Percentiles rank a stretch among this genome's conserved stretches.
These are phyloP conservation scores for Beta macrorhiza DNA, from an alignment of 179 eudicot genomes.

Conservation along the genomic window DNA sequence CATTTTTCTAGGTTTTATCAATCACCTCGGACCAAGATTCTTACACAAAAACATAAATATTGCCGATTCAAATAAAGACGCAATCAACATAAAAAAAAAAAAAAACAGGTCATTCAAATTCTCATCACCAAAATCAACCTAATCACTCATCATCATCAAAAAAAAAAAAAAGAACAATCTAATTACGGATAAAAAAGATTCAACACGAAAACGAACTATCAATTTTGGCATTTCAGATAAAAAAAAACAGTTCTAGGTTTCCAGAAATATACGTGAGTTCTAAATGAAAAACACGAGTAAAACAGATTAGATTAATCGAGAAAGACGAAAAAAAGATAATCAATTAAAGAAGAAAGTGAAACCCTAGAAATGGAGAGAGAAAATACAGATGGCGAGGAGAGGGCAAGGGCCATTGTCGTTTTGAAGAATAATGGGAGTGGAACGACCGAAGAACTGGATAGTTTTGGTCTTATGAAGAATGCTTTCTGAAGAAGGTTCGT, in stretches of 20 bases:
- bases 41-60: background rate
- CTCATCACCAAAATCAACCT: background rate
- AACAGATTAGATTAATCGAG: background rate
- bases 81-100: background rate
- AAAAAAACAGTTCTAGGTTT: background rate
- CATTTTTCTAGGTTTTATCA: background rate
- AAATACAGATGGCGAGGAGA: slow-evolving; percentile 86
- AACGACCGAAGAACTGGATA: slow-evolving; percentile 66
- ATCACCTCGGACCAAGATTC: background rate
- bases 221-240: slow-evolving; percentile 4
- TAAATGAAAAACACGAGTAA: background rate
- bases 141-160: too few species aligned
- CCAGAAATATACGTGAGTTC: background rate
- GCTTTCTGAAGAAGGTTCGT: slow-evolving; percentile 23
- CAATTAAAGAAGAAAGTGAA: slow-evolving; percentile 11
- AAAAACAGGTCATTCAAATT: too few species aligned
- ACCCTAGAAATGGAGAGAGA: slow-evolving; percentile 34
- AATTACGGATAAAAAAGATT: background rate
- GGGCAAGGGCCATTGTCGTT: slow-evolving; percentile 98
- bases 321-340: background rate
- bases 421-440: slow-evolving; percentile 76
- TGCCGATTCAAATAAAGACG: background rate
- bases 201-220: background rate
- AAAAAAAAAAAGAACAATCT: background rate
- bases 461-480: slow-evolving; percentile 62